Percentiles rank a stretch among this genome's conserved stretches.
Conservation (phyloP, 2,329 filamentous ascomycete species). For the Chrysosporium queenslandicum region DNA sequence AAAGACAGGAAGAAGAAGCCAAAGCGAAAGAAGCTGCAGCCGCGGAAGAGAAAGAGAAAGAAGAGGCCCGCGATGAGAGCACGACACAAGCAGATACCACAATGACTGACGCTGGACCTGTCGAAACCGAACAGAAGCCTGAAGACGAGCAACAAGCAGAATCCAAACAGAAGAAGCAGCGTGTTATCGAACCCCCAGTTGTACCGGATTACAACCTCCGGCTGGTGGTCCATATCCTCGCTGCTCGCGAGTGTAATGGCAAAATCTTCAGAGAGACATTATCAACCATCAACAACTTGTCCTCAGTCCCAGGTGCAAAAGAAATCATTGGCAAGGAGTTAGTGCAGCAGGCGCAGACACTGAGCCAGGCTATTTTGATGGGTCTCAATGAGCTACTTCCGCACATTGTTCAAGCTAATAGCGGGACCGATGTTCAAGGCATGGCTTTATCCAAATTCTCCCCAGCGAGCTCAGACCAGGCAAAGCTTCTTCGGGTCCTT, state of each 20-base stretch:
- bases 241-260: constrained; percentile 88
- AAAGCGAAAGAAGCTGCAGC: constrained; percentile 25
- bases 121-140: constrained; percentile 27
- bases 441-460: constrained; percentile 92
- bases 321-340: constrained; percentile 87
- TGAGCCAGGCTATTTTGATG: constrained; percentile 73
- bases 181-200: constrained; percentile 63
- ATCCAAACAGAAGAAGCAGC: constrained; percentile 50
- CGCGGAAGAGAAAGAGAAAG: constrained; percentile 25
- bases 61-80: constrained; percentile 15
- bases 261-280: constrained; percentile 98
- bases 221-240: constrained; percentile 91
- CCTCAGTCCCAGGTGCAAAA: constrained; percentile 81
- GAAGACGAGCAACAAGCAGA: constrained; percentile 31
- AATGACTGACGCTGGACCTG: constrained; percentile 29
- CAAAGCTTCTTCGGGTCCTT: constrained; percentile 82
- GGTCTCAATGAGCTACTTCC: constrained; percentile 77
- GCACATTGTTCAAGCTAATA: constrained; percentile 76
- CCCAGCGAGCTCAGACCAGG: constrained; percentile 88
- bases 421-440: constrained; percentile 89
- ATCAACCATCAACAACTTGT: constrained; percentile 97
- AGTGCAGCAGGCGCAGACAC: constrained; percentile 69
- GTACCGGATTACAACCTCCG: constrained; percentile 83
- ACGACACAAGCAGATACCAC: constrained; percentile 29
- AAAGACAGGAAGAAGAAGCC: constrained; percentile 46